Conservation (phyloP, 164 flowering plant species). For the Berberis thunbergii region DNA sequence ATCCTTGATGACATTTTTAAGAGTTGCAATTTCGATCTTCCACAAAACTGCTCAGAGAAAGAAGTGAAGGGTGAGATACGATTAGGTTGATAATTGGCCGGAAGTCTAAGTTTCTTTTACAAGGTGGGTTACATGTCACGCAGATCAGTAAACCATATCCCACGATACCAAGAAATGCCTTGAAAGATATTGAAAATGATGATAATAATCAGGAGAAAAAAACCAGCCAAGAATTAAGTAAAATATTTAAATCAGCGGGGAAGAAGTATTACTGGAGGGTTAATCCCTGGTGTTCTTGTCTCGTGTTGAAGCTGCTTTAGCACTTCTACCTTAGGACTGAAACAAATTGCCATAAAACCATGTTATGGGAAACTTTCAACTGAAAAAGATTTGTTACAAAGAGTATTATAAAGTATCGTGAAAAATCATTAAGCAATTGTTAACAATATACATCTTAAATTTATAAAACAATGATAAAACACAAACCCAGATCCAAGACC, state of each 20-base stretch:
- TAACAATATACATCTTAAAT: no score
- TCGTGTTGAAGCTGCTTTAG: slow-evolving; percentile 76
- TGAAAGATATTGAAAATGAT: no score
- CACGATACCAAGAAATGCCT: no score
- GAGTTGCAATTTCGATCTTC: slow-evolving; percentile 87
- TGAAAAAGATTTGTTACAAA: not conserved
- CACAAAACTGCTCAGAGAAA: slow-evolving; percentile 51
- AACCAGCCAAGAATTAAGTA: not conserved
- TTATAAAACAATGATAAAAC: not conserved
- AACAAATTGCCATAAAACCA: slow-evolving; percentile 5
- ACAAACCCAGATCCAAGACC: slow-evolving; percentile 92
- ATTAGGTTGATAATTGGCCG: not conserved
- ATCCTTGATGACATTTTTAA: slow-evolving; percentile 87
- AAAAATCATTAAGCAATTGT: no score
- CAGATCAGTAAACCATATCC: no score
- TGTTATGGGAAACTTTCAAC: slow-evolving; percentile 1
- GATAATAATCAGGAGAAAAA: not conserved
- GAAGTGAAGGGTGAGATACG: not conserved
- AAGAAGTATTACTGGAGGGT: slow-evolving; percentile 65
- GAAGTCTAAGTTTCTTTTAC: no score
- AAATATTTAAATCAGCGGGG: not conserved
- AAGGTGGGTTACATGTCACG: no score
- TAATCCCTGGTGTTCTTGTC: slow-evolving; percentile 77
- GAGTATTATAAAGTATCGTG: not conserved
- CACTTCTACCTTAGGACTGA: slow-evolving; percentile 92